Conservation (phyloP, 441 rosid species). For the Hura crepitans region DNA sequence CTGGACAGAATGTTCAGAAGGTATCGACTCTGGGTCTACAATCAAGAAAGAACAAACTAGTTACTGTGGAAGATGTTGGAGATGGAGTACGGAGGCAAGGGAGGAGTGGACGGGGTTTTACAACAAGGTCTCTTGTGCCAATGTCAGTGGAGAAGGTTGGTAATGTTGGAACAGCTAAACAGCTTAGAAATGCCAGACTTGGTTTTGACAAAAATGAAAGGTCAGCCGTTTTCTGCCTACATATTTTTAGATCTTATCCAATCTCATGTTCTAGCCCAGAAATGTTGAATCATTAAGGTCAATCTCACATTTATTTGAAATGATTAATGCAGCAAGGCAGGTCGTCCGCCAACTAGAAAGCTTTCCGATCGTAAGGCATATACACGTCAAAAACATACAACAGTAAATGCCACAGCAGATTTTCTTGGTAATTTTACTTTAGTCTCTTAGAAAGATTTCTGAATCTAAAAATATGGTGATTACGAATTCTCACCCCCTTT, state of each 20-base stretch:
- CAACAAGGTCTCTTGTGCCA: slow-evolving; percentile 61
- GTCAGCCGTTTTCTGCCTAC: slow-evolving; percentile 37
- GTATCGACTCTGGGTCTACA: slow-evolving; percentile 52
- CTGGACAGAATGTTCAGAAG: slow-evolving; percentile 62
- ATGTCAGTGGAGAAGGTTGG: slow-evolving; percentile 59
- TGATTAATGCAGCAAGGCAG: slow-evolving; percentile 61
- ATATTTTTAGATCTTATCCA: slow-evolving; percentile 19
- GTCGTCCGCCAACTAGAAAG: slow-evolving; percentile 93
- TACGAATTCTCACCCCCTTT: slow-evolving; percentile 18
- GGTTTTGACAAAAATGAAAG: slow-evolving; percentile 83
- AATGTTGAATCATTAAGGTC: slow-evolving; percentile 19
- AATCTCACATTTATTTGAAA: slow-evolving; percentile 33
- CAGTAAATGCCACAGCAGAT: slow-evolving; percentile 59
- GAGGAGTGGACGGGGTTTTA: slow-evolving; percentile 69
- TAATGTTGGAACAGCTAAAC: slow-evolving; percentile 77
- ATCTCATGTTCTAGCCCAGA: slow-evolving; percentile 3
- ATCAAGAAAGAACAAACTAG: slow-evolving; percentile 75
- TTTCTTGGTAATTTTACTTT: slow-evolving; percentile 67
- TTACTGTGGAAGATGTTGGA: slow-evolving; percentile 63
- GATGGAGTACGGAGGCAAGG: slow-evolving; percentile 83
- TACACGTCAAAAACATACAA: slow-evolving; percentile 67
- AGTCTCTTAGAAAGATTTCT: slow-evolving; percentile 19
- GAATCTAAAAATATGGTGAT: slow-evolving; percentile 3
- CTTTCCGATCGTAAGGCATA: slow-evolving; percentile 94
- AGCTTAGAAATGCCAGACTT: slow-evolving; percentile 77